Percentiles rank a stretch among this genome's conserved stretches.
These are phyloP conservation scores for Cruciata laevipes DNA, from an alignment of 257 asterid genomes.

Conservation along the genomic window DNA sequence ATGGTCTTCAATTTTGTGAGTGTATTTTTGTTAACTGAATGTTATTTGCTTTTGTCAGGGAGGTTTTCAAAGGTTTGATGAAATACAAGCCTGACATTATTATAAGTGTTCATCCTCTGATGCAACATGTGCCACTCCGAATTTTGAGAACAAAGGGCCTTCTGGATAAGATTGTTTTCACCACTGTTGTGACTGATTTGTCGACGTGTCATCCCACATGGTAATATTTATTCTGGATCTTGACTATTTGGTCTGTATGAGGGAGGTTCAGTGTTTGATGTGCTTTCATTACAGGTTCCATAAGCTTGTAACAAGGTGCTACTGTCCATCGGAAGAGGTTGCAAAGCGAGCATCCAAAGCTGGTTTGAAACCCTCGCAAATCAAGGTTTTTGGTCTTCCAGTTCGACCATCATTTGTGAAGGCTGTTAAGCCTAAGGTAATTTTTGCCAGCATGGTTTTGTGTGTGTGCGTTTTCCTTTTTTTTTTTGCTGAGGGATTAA, in stretches of 20 bases:
- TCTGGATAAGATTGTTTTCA: conserved; percentile 84
- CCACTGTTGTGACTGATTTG: conserved; percentile 90
- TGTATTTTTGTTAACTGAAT: conserved; percentile 3
- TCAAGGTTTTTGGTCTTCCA: conserved; percentile 92
- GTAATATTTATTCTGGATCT: conserved; percentile 33
- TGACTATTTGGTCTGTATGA: conserved; percentile 3
- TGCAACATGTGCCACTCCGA: conserved; percentile 99
- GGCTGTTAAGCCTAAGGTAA: conserved; percentile 72
- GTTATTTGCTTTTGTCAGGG: conserved; percentile 40
- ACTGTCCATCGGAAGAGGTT: conserved; percentile 94
- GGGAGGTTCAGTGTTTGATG: conserved; percentile 17
- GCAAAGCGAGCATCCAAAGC: conserved; percentile 94
- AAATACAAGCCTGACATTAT: conserved; percentile 92
- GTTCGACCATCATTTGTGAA: conserved; percentile 95
- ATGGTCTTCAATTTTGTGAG: background rate
- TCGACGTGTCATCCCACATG: conserved; percentile 98
- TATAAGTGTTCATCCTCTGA: conserved; percentile 95
- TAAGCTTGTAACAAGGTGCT: conserved; percentile 96
- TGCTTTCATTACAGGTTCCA: conserved; percentile 67
- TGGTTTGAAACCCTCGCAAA: conserved; percentile 75
- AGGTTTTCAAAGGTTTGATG: conserved; percentile 94
- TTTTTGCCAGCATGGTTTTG: background rate
- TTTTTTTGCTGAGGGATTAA: background rate
- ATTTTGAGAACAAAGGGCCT: conserved; percentile 86
- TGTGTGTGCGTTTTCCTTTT: background rate